Base-by-base conservation (phyloP, 1,284 basidiomycete genomes). In the Amylostereum areolatum region DNA sequence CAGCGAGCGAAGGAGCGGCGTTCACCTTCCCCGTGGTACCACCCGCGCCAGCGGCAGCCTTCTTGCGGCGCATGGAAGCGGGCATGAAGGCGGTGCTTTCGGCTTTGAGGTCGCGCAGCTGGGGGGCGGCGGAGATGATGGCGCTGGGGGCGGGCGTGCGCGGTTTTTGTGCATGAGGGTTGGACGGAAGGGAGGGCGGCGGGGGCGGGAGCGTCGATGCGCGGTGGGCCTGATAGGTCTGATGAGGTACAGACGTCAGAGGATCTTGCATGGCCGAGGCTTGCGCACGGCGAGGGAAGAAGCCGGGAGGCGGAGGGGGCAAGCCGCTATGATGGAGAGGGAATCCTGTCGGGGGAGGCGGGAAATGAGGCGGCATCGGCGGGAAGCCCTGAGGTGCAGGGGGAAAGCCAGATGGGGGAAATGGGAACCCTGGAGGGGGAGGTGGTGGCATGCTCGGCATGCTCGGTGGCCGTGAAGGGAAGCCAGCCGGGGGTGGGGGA, bases 21-120 rank as follows among this genome's bases (percentile, higher is more conserved):
- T 88, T 81, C 37, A 88, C 59, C 55, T 72, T 77, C 1, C 44
- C 27, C 5, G 55, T 43, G 7, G 74, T 62, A 8, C 70, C 60
- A 27, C 2, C 35, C 6, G n/a, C 31, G 10, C 47, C 47, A 7
- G 65, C 41, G 4, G 62, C 54, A 27, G 59, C 57, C 7, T 74
- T 85, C 66, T 81, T 88, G 42, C 82, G 75, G 60, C 84, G 85
- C 46, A 89, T 62, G 3, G 83, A 68, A 4, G 78, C 63, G 4
- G 93, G 93, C 1, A 96, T 81, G 60, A 97, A 97, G 0, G 89
- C 81, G 0, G 91, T 94, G 6, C 87, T 83, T 64, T 97, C 93
- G 65, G 92, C 93, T 70, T 92, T 92, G 56, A 97, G 74, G 64
- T 97, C 90, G 25, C 93, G 85, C 42, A 97, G 66, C 60, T 92